Percentiles rank a stretch among this genome's conserved stretches.
Evolutionary conservation across 1,284 basidiomycete genomes (phyloP).

Genomic region (Leccinum subspadiceum): DNA sequence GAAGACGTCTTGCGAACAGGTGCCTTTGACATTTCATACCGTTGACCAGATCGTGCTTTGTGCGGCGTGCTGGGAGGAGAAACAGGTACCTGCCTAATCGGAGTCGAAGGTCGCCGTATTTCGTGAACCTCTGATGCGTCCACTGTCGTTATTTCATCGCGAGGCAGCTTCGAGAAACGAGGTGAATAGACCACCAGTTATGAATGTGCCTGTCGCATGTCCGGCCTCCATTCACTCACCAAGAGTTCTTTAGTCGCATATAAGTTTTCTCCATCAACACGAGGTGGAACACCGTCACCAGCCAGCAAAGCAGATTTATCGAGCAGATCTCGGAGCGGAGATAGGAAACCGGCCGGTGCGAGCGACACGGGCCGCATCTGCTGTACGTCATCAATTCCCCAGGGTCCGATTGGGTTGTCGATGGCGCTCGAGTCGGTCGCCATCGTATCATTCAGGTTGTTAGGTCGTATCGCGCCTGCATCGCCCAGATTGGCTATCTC

Average conservation of each 20-base stretch:
- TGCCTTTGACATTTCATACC: conserved; percentile 1
- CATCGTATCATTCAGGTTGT: conserved; percentile 4
- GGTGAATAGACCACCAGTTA: conserved; percentile 4
- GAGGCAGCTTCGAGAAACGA: conserved; percentile 14
- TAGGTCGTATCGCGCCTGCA: conserved; percentile 7
- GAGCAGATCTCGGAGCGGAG: conserved; percentile 39
- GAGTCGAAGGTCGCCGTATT: conserved; percentile 19
- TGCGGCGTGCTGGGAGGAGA: conserved; percentile 28
- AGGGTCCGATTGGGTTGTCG: conserved; percentile 5
- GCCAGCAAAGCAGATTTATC: conserved; percentile 5
- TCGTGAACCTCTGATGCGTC: neutral
- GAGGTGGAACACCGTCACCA: conserved; percentile 6
- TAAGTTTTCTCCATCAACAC: conserved; percentile 19
- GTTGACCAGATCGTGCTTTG: conserved; percentile 22
- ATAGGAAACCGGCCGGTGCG: conserved; percentile 45
- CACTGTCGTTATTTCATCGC: neutral
- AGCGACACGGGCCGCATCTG: conserved; percentile 30
- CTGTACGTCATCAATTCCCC: conserved; percentile 20
- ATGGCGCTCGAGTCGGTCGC: neutral
- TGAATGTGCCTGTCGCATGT: conserved; percentile 3
- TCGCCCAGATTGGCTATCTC: conserved; percentile 10
- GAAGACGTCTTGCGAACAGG: conserved; percentile 22
- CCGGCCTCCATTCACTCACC: conserved; percentile 22
- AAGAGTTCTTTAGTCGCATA: conserved; percentile 1
- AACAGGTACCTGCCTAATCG: conserved; percentile 20